Evolutionary conservation across 768 basidiomycete genomes (phyloP).

Genomic region (Calocybe cyanea): DNA sequence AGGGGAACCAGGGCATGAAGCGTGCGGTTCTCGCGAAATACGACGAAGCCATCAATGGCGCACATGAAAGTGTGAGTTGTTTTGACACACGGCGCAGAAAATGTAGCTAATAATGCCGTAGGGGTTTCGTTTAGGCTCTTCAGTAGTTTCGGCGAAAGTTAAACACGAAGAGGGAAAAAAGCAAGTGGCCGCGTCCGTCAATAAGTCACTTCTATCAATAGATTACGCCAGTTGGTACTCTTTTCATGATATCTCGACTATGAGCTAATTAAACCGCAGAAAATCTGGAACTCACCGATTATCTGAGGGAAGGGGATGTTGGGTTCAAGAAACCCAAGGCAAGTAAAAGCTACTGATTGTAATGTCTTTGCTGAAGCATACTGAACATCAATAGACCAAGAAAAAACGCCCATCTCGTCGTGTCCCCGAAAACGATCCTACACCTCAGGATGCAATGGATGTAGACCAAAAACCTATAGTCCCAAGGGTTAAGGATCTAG

Average conservation of each 20-base stretch:
- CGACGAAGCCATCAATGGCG: constrained; percentile 83
- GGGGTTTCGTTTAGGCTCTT: constrained; percentile 85
- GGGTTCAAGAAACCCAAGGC: constrained; percentile 97
- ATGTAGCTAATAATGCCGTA: constrained; percentile 26
- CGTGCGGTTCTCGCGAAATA: constrained; percentile 86
- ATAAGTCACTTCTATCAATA: constrained; percentile 78
- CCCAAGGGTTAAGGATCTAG: constrained; percentile 67
- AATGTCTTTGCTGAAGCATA: constrained; percentile 1
- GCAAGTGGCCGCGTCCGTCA: constrained; percentile 58
- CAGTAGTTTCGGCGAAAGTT: constrained; percentile 36
- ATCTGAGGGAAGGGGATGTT: constrained; percentile 84
- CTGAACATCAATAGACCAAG: constrained; percentile 59
- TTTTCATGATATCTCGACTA: background rate
- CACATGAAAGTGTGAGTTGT: constrained; percentile 57
- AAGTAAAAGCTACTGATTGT: constrained; percentile 11
- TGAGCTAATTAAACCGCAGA: constrained; percentile 43
- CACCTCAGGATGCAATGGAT: constrained; percentile 63
- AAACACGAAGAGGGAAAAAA: constrained; percentile 44
- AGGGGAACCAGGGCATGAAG: constrained; percentile 74
- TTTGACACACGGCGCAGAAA: constrained; percentile 1
- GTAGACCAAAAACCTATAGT: constrained; percentile 73
- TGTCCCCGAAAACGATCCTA: constrained; percentile 47
- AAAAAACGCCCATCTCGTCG: constrained; percentile 84
- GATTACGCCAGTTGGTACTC: constrained; percentile 80
- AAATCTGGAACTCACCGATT: constrained; percentile 83